Conservation (phyloP, 129 eudicot genomes). For the Oenanthe sinensis region DNA sequence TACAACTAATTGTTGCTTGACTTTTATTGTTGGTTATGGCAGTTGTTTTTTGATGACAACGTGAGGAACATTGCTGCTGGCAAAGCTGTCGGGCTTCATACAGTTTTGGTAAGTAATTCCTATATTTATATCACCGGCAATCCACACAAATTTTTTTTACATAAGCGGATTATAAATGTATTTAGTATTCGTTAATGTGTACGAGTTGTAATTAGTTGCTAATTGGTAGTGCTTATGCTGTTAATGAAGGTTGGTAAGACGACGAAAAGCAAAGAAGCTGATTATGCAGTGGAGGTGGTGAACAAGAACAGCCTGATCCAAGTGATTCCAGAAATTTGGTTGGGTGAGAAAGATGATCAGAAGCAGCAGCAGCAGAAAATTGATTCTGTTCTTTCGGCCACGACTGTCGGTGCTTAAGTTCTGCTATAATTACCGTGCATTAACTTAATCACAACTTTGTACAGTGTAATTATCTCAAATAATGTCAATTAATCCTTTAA, state of each 20-base stretch:
- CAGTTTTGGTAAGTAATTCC: constrained; percentile 54
- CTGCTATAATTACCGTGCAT: background rate
- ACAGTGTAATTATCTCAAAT: background rate
- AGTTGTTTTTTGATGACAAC: constrained; percentile 85
- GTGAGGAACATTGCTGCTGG: constrained; percentile 67
- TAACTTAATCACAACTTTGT: background rate
- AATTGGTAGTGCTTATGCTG: background rate
- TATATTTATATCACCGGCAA: too few relatives aligned
- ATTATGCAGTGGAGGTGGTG: constrained; percentile 60
- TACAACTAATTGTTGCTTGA: background rate
- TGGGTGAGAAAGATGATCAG: constrained; percentile 21
- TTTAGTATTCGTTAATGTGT: too few relatives aligned
- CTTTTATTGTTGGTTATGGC: constrained; percentile 16
- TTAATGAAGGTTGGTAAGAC: constrained; percentile 56
- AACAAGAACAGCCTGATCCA: constrained; percentile 30
- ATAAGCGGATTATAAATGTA: too few relatives aligned
- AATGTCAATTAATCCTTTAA: background rate
- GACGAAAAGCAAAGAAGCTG: constrained; percentile 52
- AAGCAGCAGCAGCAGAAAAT: constrained; percentile 37
- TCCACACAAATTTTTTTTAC: too few relatives aligned
- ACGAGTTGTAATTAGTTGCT: background rate
- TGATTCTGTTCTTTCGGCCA: constrained; percentile 33
- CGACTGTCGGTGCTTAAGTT: constrained; percentile 53
- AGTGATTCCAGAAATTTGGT: constrained; percentile 77
- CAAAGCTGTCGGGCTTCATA: constrained; percentile 64